Evolutionary conservation across 1,284 basidiomycete genomes (phyloP).

Genomic region (Blastosporella zonata): DNA sequence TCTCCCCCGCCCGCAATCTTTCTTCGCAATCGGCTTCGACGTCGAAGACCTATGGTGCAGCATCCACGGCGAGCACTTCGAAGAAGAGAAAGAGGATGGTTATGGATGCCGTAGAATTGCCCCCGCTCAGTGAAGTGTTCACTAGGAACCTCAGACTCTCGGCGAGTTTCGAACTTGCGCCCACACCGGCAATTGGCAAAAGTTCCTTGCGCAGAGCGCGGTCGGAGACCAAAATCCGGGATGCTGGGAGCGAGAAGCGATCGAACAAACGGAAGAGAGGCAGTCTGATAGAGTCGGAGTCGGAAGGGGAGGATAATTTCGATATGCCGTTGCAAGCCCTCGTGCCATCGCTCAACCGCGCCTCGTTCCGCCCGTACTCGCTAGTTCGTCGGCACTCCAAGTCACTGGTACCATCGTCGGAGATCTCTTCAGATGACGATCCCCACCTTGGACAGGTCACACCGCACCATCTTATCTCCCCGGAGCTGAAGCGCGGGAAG

Average conservation of each 20-base stretch:
- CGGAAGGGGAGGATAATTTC: constrained; percentile 3
- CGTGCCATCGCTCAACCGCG: neutral
- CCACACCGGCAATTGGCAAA: constrained; percentile 1
- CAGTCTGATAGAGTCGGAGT: neutral
- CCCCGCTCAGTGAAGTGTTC: constrained; percentile 23
- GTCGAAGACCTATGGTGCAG: neutral
- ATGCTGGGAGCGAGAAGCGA: neutral
- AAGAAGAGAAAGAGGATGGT: constrained; percentile 31
- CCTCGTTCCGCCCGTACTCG: constrained; percentile 2
- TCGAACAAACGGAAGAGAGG: constrained; percentile 16
- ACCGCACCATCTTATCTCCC: constrained; percentile 63
- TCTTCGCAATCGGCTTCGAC: neutral
- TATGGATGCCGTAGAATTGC: constrained; percentile 56
- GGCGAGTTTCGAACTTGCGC: constrained; percentile 9
- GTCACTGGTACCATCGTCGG: constrained; percentile 14
- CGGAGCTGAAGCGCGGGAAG: constrained; percentile 27
- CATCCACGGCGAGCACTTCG: constrained; percentile 4
- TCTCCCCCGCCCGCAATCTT: neutral
- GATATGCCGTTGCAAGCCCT: constrained; percentile 1
- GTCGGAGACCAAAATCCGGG: constrained; percentile 10
- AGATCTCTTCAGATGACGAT: constrained; percentile 58
- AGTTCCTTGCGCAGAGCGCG: constrained; percentile 7
- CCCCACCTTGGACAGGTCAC: constrained; percentile 62
- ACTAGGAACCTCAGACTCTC: constrained; percentile 7
- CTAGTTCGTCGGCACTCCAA: constrained; percentile 4